A percentile compares a stretch with the other conserved stretches of the same genome.
Conservation (phyloP, 2,329 filamentous ascomycete species). For the Aphanoascus verrucosus region DNA sequence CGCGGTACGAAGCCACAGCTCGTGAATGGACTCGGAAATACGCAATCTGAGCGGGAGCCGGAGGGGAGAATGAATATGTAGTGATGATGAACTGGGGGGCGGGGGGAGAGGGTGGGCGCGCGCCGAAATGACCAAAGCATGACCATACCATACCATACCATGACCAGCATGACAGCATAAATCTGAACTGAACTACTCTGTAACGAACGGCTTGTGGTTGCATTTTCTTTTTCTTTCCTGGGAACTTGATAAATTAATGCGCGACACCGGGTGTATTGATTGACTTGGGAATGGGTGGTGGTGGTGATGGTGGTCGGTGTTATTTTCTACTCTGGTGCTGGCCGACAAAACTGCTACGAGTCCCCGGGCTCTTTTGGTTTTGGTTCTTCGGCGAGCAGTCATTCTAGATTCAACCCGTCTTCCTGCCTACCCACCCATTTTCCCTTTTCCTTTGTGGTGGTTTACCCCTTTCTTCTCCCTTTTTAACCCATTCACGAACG, state of each 20-base stretch:
- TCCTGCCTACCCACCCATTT: slow-evolving; percentile 4
- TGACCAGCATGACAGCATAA: too few relatives aligned
- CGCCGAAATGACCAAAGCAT: too few relatives aligned
- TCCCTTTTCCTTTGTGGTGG: not conserved
- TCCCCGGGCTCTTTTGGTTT: slow-evolving; percentile 12
- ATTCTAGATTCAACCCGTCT: slow-evolving; percentile 12
- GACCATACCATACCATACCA: too few relatives aligned
- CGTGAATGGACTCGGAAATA: slow-evolving; percentile 99
- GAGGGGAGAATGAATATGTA: too few relatives aligned
- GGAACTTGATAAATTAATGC: slow-evolving; percentile 10
- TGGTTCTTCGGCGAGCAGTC: slow-evolving; percentile 11
- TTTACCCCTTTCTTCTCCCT: too few relatives aligned
- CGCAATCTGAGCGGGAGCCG: slow-evolving; percentile 65
- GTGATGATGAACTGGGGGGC: slow-evolving; percentile 1
- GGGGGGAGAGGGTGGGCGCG: too few relatives aligned
- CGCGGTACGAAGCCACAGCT: slow-evolving; percentile 90
- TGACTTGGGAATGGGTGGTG: slow-evolving; percentile 11
- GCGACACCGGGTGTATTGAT: slow-evolving; percentile 12
- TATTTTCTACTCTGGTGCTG: too few relatives aligned
- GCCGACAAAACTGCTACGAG: slow-evolving; percentile 12
- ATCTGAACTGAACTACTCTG: too few relatives aligned
- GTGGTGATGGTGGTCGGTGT: too few relatives aligned
- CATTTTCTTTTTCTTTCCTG: slow-evolving; percentile 13
- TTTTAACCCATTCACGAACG: not conserved
- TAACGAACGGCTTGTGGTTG: slow-evolving; percentile 12